Base-by-base conservation (phyloP, 1,284 basidiomycete genomes). In the Papiliotrema fonsecae region DNA sequence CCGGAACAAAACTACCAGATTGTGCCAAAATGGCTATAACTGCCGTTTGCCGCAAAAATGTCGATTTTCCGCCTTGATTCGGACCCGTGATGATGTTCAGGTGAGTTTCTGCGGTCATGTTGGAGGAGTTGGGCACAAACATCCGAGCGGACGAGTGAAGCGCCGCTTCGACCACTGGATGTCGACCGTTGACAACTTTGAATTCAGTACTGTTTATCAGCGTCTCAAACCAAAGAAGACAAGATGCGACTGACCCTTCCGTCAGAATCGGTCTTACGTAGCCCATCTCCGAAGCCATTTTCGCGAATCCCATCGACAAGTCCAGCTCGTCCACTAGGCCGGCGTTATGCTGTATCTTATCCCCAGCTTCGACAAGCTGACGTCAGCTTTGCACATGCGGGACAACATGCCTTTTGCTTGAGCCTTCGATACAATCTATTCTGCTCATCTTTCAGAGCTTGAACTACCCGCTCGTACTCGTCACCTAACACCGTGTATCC, bases 61-160 rank as follows among this genome's bases (percentile, higher is more conserved):
- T 97, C 1, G 88, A 93, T 72, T 99, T 97, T 42, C 78, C 78
- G 36, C 88, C 89, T 90, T 97, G 97, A 65, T 97, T 97, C 0
- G 94, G 94, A 0, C 94, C 94, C 1, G 93, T 97, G 58, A 97
- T 86, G 42, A 96, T 68, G 51, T 84, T 77, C 4, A 97, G 64
- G 22, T 81, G 82, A 10, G 83, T 81, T 6, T 74, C 63, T 1
- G 81, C 75, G 3, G 77, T 74, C 67, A 96, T 78, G 19, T 75
- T 56, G 14, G 91, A 78, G 2, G 85, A 84, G 70, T 97, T 98
- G 0, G 89, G 83, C 0, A 82, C 87, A 69, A 93, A 97, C 7
- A 79, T 75, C 31, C 88, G 82, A 18, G 87, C 84, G 0, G 81
- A 77, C 0, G 80, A 79, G 34, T 91, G 76, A 1, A 98, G 79